Evolutionary conservation across 495 filamentous ascomycete genomes (phyloP).

Genomic region (Xylaria intraflava): DNA sequence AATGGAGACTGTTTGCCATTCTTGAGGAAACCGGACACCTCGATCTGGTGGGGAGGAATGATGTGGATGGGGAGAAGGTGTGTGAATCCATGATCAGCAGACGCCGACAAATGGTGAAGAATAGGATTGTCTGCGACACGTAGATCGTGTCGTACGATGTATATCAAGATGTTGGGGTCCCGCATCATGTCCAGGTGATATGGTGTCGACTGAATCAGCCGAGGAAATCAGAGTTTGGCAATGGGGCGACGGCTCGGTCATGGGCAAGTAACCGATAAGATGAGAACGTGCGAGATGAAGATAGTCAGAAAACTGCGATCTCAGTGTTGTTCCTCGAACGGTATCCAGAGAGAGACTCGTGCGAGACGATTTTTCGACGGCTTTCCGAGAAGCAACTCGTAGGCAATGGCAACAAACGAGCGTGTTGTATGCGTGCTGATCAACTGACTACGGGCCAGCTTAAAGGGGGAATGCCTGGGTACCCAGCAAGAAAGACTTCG

Average conservation of each 20-base stretch:
- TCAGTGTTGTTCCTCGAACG: neutral
- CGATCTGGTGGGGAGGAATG: conserved; percentile 57
- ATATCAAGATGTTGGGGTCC: conserved; percentile 46
- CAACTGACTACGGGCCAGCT: too few species aligned
- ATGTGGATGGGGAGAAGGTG: conserved; percentile 62
- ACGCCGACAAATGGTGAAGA: conserved; percentile 45
- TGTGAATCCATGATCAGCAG: conserved; percentile 47
- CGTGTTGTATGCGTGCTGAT: too few species aligned
- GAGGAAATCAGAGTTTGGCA: neutral
- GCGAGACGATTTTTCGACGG: too few species aligned
- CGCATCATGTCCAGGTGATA: conserved; percentile 22
- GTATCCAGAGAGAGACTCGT: neutral
- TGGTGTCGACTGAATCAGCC: neutral
- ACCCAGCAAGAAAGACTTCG: neutral
- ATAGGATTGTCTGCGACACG: conserved; percentile 64
- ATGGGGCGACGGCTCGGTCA: conserved; percentile 2
- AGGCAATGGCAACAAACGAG: too few species aligned
- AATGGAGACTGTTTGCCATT: conserved; percentile 45
- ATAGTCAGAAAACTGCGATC: neutral
- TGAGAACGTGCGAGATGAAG: neutral
- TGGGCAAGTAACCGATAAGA: neutral
- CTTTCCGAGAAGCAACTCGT: too few species aligned
- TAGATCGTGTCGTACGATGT: conserved; percentile 59
- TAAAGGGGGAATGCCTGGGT: neutral
- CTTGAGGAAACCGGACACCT: conserved; percentile 60